Evolutionary conservation across 2,329 filamentous ascomycete genomes (phyloP).

Genomic region (Nigrospora osmanthi): DNA sequence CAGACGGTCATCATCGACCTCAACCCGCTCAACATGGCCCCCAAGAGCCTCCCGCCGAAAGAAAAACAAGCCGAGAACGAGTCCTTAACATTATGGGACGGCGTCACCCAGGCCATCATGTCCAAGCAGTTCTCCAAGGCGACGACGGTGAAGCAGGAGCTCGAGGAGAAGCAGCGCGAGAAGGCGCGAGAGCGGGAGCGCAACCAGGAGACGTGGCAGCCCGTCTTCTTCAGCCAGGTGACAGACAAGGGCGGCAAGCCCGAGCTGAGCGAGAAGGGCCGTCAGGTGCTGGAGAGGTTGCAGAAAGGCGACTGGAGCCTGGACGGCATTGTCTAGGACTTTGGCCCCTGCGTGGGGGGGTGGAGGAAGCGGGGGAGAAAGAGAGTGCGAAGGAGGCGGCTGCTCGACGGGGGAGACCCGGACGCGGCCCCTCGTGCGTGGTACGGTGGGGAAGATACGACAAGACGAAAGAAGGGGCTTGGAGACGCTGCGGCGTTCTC

Average conservation of each 20-base stretch:
- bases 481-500: too few species aligned
- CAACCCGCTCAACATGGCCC: conserved; percentile 67
- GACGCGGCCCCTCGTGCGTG: too few species aligned
- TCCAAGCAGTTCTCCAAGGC: conserved; percentile 78
- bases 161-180: conserved; percentile 83
- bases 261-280: conserved; percentile 46
- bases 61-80: conserved; percentile 82
- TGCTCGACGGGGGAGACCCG: background rate
- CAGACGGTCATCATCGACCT: conserved; percentile 80
- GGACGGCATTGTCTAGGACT: conserved; percentile 30
- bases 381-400: background rate
- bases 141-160: conserved; percentile 79
- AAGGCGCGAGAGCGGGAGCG: conserved; percentile 75
- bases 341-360: background rate
- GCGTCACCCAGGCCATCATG: conserved; percentile 78
- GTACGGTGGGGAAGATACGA: too few species aligned
- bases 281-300: conserved; percentile 39
- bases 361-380: background rate
- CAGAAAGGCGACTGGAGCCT: conserved; percentile 46
- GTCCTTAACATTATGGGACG: conserved; percentile 78
- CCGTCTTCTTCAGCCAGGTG: conserved; percentile 73
- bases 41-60: conserved; percentile 71
- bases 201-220: conserved; percentile 64
- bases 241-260: conserved; percentile 49
- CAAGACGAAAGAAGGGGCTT: too few species aligned